phyloP scores from a whole-genome alignment of 495 filamentous ascomycete genomes.

The Diplogelasinospora grovesii region DNA sequence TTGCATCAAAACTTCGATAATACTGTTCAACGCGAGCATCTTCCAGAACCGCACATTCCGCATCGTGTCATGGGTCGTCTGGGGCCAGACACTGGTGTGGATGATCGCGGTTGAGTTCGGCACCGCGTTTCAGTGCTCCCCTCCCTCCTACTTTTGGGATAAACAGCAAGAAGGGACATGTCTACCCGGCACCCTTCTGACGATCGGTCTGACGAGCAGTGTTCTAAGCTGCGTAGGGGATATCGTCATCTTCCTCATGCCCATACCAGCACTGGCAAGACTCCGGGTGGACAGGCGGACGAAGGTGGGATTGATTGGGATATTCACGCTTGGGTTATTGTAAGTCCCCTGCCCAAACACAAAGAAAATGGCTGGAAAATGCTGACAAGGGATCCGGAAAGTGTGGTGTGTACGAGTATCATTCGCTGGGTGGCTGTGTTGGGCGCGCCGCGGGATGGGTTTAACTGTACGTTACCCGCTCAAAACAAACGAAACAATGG shows the following conservation, averaged over 20 bases:
- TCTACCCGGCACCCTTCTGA: background rate
- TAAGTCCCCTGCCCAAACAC: background rate
- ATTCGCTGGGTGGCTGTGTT: conserved; percentile 10
- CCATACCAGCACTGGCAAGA: conserved; percentile 9
- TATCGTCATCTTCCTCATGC: conserved; percentile 13
- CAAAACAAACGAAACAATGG: too few species aligned
- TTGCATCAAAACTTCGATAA: conserved; percentile 9
- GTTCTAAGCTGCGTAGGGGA: conserved; percentile 7
- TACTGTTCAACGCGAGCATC: conserved; percentile 9
- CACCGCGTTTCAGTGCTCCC: conserved; percentile 9
- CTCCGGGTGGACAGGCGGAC: conserved; percentile 8
- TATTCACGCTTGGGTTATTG: conserved; percentile 12
- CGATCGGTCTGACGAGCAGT: conserved; percentile 6
- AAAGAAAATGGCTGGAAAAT: too few species aligned
- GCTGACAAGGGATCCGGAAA: background rate
- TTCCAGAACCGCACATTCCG: conserved; percentile 6
- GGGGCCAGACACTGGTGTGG: conserved; percentile 2
- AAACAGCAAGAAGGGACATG: conserved; percentile 4
- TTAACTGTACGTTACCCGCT: conserved; percentile 6
- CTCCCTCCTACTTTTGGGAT: conserved; percentile 9
- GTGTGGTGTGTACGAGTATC: conserved; percentile 7
- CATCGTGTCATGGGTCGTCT: conserved; percentile 5
- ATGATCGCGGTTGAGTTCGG: conserved; percentile 4
- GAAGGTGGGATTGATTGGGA: conserved; percentile 3
- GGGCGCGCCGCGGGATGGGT: background rate